Evolutionary conservation across 805 yeast genomes (phyloP), one percentile per base, ranked within the genome.

Genomic region (Starmerella bombicola): DNA sequence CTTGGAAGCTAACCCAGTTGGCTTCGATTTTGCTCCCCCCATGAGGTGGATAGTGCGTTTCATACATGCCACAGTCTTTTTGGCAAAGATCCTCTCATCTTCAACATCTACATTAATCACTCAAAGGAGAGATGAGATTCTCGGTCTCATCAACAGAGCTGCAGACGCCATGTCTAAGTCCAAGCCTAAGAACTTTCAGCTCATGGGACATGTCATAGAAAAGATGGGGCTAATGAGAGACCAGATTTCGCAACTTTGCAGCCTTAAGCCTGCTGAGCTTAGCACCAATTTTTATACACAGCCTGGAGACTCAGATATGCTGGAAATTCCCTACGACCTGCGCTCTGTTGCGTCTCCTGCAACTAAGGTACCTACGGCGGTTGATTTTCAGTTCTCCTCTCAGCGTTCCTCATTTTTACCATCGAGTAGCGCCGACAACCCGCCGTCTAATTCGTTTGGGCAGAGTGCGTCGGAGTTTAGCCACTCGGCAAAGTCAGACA

Each of bases 31-130:
- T 55, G 83, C 85, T 77, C 95, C 97, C 23, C 45, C 47, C 1
- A 85, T 84, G n/a, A 66, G 95, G 47, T 85, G 95, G 94, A 76
- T 80, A 5, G 79, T 82, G 0, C 68, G 94, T 38, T 75, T 84
- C 21, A 85, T 86, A 17, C 74, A 88, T 51, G 82, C 95, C 0
- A 84, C 84, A 10, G 91, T 95, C 2, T 86, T 85, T 56, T 70
- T 88, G 39, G 91, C 88, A 12, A 88, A 86, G 60, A 81, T 93
- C 54, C 76, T 82, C 22, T 45, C 59, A 29, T 45, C 59, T 28
- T 49, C 42, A 7, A 23, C 38, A 18, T 7, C 35, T 3, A 8
- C 13, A 5, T 30, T 29, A 17, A 21, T 38, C 10, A 15, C 30
- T 2, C 34, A 38, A 12, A 19, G 24, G 21, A 17, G 24, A 16